Evolutionary conservation across 2,329 filamentous ascomycete species (phyloP), one percentile per base, ranked within the genome.

Genomic region (Hypoxylon rubiginosum): DNA sequence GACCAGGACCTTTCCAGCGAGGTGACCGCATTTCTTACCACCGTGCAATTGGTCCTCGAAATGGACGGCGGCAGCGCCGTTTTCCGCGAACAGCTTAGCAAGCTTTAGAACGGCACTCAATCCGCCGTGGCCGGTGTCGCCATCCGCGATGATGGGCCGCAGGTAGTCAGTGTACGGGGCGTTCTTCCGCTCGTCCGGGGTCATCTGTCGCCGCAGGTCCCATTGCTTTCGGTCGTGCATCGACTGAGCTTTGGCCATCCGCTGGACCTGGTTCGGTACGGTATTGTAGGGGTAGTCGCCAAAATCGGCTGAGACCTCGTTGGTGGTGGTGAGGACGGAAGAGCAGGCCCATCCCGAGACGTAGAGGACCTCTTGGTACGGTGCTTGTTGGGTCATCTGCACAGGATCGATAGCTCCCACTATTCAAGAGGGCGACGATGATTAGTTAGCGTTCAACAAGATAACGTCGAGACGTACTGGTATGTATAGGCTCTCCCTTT

Each of bases 271-370:
- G 81, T 98, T 98, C 8, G 96, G 96, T 4, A 99, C 96, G 0
- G 96, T 99, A 78, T 98, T 98, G 83, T 99, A 99, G 0, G 96
- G 96, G 79, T 99, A 99, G 81, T 99, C 96, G 75, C 96, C 96
- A 82, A 98, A 97, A 79, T 99, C 96, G 46, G 96, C 92, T 0
- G 94, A 97, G 28, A 99, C 96, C 79, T 99, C 96, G 82, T 99
- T 98, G 39, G 96, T 98, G 9, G 90, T 91, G 3, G 95, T 98
- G 49, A 99, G 84, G 19, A 97, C 88, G 0, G 94, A 95, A 0
- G 95, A 98, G 82, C 96, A 98, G 4, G 96, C 96, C 96, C 96
- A 99, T 67, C 96, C 96, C 0, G 94, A 97, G 68, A 99, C 86
- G 81, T 99, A 99, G 49, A 99, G 86, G 17, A 97, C 92, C 79